Evolutionary conservation across 371 early-diverging fungal genomes (phyloP).

Genomic region (Mortierella sp.): DNA sequence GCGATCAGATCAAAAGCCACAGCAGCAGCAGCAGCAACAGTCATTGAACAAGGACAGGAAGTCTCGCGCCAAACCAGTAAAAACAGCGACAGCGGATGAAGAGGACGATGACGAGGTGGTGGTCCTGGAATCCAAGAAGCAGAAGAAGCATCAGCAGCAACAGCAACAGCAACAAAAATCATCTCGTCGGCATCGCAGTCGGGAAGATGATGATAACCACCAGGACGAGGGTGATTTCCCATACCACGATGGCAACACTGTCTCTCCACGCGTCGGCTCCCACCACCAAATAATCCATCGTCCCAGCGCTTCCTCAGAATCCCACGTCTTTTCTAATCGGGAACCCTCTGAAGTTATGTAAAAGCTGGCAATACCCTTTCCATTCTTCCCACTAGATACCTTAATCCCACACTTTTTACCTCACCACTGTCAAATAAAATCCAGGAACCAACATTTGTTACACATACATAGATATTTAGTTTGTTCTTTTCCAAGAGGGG

Average conservation of each 20-base stretch:
- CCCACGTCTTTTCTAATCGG: constrained; percentile 7
- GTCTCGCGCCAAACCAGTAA: background rate
- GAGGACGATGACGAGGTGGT: background rate
- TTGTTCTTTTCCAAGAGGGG: background rate
- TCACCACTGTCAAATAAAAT: background rate
- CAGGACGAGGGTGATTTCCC: background rate
- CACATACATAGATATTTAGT: background rate
- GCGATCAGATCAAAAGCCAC: background rate
- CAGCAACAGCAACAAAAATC: background rate
- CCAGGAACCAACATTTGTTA: background rate
- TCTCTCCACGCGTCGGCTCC: background rate
- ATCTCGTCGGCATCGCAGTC: background rate
- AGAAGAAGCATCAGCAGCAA: background rate
- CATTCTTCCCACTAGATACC: background rate
- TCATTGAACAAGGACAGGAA: background rate
- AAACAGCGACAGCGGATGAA: background rate
- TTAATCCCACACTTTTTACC: background rate
- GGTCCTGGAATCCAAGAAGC: background rate
- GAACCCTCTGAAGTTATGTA: background rate
- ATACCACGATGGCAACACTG: background rate
- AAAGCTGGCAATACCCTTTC: background rate
- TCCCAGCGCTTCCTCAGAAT: constrained; percentile 16
- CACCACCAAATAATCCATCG: background rate
- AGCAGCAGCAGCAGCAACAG: background rate
- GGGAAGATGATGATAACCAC: background rate